Conservation (phyloP, 768 basidiomycete genomes). For the Lanmaoa rubissima region DNA sequence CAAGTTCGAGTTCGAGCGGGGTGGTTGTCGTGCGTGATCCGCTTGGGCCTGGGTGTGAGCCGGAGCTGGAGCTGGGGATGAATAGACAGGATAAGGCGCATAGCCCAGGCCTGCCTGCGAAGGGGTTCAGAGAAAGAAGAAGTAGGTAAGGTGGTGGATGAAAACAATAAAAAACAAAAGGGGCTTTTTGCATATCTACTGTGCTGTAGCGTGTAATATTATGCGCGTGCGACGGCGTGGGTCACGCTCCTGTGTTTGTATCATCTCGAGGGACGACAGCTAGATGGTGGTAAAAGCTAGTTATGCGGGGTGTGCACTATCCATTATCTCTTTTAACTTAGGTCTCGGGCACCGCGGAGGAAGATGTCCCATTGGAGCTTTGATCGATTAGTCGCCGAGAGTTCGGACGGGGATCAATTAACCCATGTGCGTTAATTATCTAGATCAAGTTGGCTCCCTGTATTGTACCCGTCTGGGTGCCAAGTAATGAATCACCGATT, state of each 20-base stretch:
- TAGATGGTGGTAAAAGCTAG: not conserved
- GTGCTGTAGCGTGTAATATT: not conserved
- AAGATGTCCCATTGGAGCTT: too few species aligned
- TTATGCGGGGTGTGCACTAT: not conserved
- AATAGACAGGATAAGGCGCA: not conserved
- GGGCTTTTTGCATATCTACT: not conserved
- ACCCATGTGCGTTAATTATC: not conserved
- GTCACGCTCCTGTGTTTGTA: not conserved
- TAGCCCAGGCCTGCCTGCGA: slow-evolving; percentile 9
- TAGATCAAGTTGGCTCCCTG: not conserved
- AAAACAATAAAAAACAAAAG: not conserved
- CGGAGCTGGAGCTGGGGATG: not conserved
- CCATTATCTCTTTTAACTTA: not conserved
- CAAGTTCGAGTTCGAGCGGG: not conserved
- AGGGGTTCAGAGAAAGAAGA: slow-evolving; percentile 31
- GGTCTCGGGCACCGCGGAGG: slow-evolving; percentile 8
- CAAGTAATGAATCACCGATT: not conserved
- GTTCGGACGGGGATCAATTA: not conserved
- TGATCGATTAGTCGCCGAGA: not conserved
- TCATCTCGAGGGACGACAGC: too few species aligned
- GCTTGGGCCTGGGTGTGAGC: slow-evolving; percentile 27
- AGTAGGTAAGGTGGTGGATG: not conserved
- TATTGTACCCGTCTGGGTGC: not conserved
- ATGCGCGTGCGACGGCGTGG: not conserved
- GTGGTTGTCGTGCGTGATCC: slow-evolving; percentile 32